phyloP scores from a whole-genome alignment of 2,329 filamentous ascomycete species.

The Scorias spongiosa region DNA sequence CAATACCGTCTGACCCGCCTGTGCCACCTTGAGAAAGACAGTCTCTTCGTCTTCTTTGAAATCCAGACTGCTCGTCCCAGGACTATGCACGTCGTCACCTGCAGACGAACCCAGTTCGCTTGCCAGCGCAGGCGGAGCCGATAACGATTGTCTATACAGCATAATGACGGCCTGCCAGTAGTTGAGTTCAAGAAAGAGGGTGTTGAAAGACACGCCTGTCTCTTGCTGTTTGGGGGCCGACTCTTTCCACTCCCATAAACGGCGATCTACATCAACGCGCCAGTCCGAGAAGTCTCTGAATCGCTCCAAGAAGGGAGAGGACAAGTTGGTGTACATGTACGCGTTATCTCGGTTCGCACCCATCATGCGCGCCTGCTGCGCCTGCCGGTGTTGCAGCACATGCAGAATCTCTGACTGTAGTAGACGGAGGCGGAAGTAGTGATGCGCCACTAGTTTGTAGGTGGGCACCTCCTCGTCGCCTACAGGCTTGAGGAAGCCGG shows the following conservation, averaged over 20 bases:
- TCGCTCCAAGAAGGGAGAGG: constrained; percentile 69
- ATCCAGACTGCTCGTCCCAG: constrained; percentile 40
- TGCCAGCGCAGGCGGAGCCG: constrained; percentile 71
- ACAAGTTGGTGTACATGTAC: constrained; percentile 62
- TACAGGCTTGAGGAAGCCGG: constrained; percentile 52
- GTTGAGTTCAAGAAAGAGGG: constrained; percentile 83
- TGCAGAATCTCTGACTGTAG: constrained; percentile 92
- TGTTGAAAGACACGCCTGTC: constrained; percentile 77
- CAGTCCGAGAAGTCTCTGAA: constrained; percentile 80
- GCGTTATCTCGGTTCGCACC: constrained; percentile 51
- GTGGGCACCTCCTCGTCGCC: constrained; percentile 42
- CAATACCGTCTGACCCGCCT: constrained; percentile 84
- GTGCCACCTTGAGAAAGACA: constrained; percentile 86
- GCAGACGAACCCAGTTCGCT: constrained; percentile 50
- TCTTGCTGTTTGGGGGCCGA: constrained; percentile 61
- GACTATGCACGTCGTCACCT: constrained; percentile 42
- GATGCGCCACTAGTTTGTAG: constrained; percentile 81
- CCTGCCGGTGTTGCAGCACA: constrained; percentile 83
- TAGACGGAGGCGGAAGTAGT: constrained; percentile 78
- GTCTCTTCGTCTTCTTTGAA: constrained; percentile 70
- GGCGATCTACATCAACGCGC: constrained; percentile 72
- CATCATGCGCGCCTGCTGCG: constrained; percentile 56
- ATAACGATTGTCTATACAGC: constrained; percentile 72
- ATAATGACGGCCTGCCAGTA: constrained; percentile 97
- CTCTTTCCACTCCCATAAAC: constrained; percentile 75